Evolutionary conservation across 169 alveolate genomes (phyloP), one percentile per base, ranked within the genome.

Genomic region (Fabrea salina): DNA sequence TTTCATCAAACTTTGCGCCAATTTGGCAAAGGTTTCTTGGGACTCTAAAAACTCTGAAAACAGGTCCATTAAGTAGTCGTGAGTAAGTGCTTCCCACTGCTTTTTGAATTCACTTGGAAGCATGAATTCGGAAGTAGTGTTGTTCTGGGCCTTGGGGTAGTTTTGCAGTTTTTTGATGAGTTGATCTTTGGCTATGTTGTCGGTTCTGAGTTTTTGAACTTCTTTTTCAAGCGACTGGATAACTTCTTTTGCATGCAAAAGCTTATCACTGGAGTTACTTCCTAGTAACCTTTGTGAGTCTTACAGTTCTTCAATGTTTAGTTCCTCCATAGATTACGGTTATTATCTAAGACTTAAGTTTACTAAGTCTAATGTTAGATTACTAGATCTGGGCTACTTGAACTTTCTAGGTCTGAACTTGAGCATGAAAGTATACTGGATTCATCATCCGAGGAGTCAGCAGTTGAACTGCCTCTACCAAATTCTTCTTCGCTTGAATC

Each of bases 41-140:
- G 71, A 58, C 50, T 41, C 76, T 4, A 64, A n/a, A 37, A 64
- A 37, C 33, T 27, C 44, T 4, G 50, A 64, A 64, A 64, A 64
- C 0, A 40, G 32, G 40, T 64, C 76, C 22, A 64, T n/a, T 19
- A 64, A 39, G n/a, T 32, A 39, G 33, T 64, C 76, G 33, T 64
- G 76, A 19, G 40, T 7, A 33, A 64, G 76, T 22, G 19, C 56
- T 33, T 64, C 76, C 79, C 79, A 70, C n/a, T 49, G 43, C 37
- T 70, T 70, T 37, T 70, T 70, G 35, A 70, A 70, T 35, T 70
- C 79, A 70, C 67, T 43, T 16, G 79, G 79, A n/a, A 70, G 41
- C n/a, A 49, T 16, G 41, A 44, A 70, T 11, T 30, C 13, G 0
- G 61, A 70, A 27, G 79, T 47, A 19, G 79, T 70, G 6, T 70